phyloP scores from a whole-genome alignment of 2,329 filamentous ascomycete genomes.

The Pseudomassariella vexata region DNA sequence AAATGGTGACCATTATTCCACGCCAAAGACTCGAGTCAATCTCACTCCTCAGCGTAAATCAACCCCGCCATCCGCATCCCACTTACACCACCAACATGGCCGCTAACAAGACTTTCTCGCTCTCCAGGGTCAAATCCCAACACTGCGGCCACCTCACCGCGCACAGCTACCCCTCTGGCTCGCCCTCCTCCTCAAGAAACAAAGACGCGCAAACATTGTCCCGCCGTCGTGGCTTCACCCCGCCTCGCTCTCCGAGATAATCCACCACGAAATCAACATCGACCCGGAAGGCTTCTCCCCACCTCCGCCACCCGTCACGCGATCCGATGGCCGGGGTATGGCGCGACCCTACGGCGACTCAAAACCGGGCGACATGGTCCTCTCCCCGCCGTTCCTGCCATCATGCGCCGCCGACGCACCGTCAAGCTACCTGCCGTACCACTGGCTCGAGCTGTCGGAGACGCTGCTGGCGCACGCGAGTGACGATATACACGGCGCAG shows the following conservation, averaged over 20 bases:
- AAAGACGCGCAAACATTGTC: conserved; percentile 87
- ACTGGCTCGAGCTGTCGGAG: conserved; percentile 90
- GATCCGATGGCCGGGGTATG: conserved; percentile 40
- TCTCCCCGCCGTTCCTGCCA: conserved; percentile 72
- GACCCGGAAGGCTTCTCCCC: conserved; percentile 70
- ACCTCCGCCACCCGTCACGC: conserved; percentile 60
- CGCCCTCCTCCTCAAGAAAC: conserved; percentile 87
- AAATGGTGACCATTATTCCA: conserved; percentile 86
- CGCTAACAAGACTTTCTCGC: no score
- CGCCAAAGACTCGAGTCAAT: conserved; percentile 85
- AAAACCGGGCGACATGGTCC: conserved; percentile 17
- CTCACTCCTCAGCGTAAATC: conserved; percentile 70
- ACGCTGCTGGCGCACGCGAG: conserved; percentile 78
- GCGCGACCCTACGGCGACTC: conserved; percentile 25
- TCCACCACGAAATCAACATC: conserved; percentile 72
- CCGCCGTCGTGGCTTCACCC: conserved; percentile 85
- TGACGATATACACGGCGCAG: conserved; percentile 72
- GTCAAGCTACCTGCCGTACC: conserved; percentile 73
- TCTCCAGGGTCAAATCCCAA: conserved; percentile 68
- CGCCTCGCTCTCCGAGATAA: conserved; percentile 67
- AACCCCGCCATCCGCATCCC: conserved; percentile 16
- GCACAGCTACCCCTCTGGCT: conserved; percentile 85
- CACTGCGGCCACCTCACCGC: conserved; percentile 75
- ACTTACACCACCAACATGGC: conserved; percentile 6
- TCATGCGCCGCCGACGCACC: conserved; percentile 67